Evolutionary conservation across 2,329 filamentous ascomycete species (phyloP).

Genomic region (Fusarium oligoseptatum): DNA sequence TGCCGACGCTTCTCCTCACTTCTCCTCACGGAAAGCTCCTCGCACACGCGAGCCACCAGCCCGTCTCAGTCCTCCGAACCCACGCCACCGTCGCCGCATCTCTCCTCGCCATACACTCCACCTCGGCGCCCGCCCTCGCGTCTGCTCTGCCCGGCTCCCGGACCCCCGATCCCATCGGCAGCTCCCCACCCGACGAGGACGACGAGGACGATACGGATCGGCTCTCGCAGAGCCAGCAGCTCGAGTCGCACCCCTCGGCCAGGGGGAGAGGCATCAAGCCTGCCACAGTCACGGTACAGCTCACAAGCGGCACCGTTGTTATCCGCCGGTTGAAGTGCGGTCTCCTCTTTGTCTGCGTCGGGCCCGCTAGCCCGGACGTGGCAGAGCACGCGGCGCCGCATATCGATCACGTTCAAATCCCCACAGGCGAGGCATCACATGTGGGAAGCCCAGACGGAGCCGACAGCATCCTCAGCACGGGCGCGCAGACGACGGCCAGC

Average conservation of each 20-base stretch:
- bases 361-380: constrained; percentile 56
- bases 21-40: constrained; percentile 73
- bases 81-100: constrained; percentile 75
- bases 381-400: constrained; percentile 35
- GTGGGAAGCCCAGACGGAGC: constrained; percentile 57
- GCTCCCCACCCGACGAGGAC: constrained; percentile 43
- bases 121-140: constrained; percentile 57
- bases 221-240: constrained; percentile 43
- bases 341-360: constrained; percentile 73
- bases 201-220: constrained; percentile 44
- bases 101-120: constrained; percentile 70
- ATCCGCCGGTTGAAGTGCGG: constrained; percentile 70
- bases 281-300: constrained; percentile 68
- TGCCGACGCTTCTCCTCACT: constrained; percentile 72
- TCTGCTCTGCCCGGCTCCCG: constrained; percentile 57
- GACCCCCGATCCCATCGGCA: constrained; percentile 45
- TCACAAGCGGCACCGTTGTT: constrained; percentile 70
- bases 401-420: constrained; percentile 33
- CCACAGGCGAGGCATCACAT: constrained; percentile 52
- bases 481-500: constrained; percentile 59
- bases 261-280: constrained; percentile 49
- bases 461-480: constrained; percentile 62
- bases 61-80: constrained; percentile 70
- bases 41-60: constrained; percentile 69
- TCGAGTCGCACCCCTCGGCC: constrained; percentile 34